Base-by-base conservation (phyloP, 2,329 filamentous ascomycete species). In the Alternaria novae-zelandiae region DNA sequence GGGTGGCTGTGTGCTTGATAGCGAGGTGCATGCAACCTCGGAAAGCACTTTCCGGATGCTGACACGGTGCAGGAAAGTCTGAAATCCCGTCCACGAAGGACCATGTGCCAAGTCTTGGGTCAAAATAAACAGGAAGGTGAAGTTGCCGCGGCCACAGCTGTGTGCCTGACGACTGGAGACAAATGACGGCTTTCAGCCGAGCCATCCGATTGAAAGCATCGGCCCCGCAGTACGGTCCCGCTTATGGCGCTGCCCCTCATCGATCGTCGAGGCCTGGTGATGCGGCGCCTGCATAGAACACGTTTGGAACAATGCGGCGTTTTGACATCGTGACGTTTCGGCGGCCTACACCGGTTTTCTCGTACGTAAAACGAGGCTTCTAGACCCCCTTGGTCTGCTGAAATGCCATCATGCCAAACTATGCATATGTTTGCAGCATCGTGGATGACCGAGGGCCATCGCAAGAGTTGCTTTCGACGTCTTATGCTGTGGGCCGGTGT, bases 191-290 rank as follows among this genome's bases (percentile, higher is more conserved):
- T 60, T 59, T 60, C 60, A 71, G 63, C 70, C 71, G 70, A 72
- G 55, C 50, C 57, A 66, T 64, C 69, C 65, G 70, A 69, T 59
- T 66, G 54, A 64, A 63, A 57, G 66, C 60, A 59, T 55, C 67
- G 67, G 68, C 71, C 70, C 69, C 69, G 64, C 69, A 62, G 13
- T 59, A 41, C 36, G 57, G 26, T 36, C 53, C 51, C 61, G 57
- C 63, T 63, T 60, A 54, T 21, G 43, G 60, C 17, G 36, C 21
- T 50, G 59, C 67, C 65, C 66, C 66, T 71, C 68, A 68, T 68
- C 57, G 71, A 77, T 76, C 72, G 66, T 57, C 73, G 30, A 65
- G 54, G 44, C 70, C 71, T 69, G 69, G 71, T 75, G 73, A 73
- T 65, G 64, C 53, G 66, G 54, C 57, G 63, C 64, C 59, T 67